These are phyloP conservation scores for Austropuccinia psidii DNA, from an alignment of 1,284 basidiomycete species.

Conservation along the genomic window DNA sequence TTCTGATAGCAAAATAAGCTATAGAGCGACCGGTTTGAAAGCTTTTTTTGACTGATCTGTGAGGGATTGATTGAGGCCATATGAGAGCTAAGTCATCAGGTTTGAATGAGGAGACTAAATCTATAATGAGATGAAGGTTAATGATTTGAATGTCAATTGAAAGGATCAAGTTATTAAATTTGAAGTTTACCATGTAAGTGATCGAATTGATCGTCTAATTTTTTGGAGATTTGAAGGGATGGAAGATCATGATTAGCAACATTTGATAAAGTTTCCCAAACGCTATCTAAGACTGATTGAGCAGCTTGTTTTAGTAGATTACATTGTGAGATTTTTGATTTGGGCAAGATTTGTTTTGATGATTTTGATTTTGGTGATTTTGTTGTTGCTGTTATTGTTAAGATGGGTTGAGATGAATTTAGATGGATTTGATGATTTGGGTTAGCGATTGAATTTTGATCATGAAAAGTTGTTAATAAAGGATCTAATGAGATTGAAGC, in stretches of 20 bases:
- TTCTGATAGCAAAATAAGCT: constrained; percentile 17
- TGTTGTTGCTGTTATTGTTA: background rate
- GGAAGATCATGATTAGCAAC: background rate
- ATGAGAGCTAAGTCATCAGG: constrained; percentile 17
- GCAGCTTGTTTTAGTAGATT: constrained; percentile 4
- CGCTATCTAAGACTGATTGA: constrained; percentile 3
- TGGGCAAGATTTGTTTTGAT: background rate
- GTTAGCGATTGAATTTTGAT: background rate
- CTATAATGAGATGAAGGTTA: background rate
- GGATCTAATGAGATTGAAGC: background rate
- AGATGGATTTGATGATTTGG: too few species aligned
- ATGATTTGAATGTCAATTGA: background rate
- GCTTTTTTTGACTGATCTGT: constrained; percentile 8
- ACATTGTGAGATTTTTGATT: constrained; percentile 27
- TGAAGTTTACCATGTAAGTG: constrained; percentile 27
- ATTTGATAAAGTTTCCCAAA: constrained; percentile 9
- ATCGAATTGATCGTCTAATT: constrained; percentile 25
- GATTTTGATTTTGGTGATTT: background rate
- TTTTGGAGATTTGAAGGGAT: constrained; percentile 2
- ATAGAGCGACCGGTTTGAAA: background rate
- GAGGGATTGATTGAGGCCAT: constrained; percentile 20
- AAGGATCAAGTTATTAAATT: background rate
- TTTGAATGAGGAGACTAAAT: constrained; percentile 16
- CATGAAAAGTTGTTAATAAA: background rate
- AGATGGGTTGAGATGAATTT: too few species aligned